phyloP scores from a whole-genome alignment of 1,139 yeast genomes.

The Magnusiomyces magnusii region DNA sequence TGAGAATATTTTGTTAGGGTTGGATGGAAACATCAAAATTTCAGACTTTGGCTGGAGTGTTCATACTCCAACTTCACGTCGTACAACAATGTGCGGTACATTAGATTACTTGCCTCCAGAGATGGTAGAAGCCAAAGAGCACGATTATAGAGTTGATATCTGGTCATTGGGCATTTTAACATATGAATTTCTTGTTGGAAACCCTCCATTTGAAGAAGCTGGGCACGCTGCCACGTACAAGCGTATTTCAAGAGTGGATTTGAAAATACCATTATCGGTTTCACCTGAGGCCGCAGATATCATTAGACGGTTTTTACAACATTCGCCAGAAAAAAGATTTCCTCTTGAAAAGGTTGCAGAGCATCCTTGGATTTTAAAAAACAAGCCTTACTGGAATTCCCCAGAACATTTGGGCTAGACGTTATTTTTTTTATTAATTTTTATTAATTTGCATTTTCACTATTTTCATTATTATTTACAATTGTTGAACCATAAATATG shows the following conservation, averaged over 20 bases:
- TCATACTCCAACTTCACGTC: slow-evolving; percentile 45
- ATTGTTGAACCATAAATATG: not conserved
- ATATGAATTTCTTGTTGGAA: slow-evolving; percentile 81
- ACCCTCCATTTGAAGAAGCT: slow-evolving; percentile 82
- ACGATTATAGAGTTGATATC: slow-evolving; percentile 72
- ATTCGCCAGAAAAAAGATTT: slow-evolving; percentile 61
- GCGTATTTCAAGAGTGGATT: slow-evolving; percentile 69
- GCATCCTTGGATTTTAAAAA: slow-evolving; percentile 79
- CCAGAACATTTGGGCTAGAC: slow-evolving; percentile 13
- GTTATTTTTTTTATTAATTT: not conserved
- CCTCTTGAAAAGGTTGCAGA: slow-evolving; percentile 50
- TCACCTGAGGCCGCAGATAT: slow-evolving; percentile 72
- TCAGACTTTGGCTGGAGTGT: slow-evolving; percentile 99
- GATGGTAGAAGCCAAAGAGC: slow-evolving; percentile 78
- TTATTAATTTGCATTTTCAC: not conserved
- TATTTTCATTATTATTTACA: not conserved
- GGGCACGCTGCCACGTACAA: slow-evolving; percentile 68
- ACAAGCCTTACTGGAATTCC: slow-evolving; percentile 45
- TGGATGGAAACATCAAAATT: slow-evolving; percentile 64
- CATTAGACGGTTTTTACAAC: slow-evolving; percentile 51
- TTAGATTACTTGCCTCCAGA: slow-evolving; percentile 94
- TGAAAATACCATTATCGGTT: slow-evolving; percentile 61
- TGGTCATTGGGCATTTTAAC: slow-evolving; percentile 92
- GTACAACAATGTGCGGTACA: slow-evolving; percentile 91
- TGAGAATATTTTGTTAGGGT: slow-evolving; percentile 73